phyloP scores from a whole-genome alignment of 1,284 basidiomycete genomes.

The Sparassis latifolia region DNA sequence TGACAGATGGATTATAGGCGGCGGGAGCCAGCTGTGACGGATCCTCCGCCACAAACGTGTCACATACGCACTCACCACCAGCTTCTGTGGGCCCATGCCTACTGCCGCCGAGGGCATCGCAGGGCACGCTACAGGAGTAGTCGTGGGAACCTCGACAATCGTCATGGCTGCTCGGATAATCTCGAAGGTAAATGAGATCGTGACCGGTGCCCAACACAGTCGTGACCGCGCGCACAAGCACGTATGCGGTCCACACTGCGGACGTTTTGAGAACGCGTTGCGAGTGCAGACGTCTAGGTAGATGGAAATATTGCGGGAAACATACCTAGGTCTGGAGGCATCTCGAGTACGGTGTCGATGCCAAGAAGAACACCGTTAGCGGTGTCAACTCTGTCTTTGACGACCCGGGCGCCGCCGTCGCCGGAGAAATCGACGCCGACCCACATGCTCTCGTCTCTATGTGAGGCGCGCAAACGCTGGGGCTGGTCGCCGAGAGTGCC shows the following conservation, averaged over 20 bases:
- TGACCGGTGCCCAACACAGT: background rate
- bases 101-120: no score
- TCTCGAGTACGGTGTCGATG: slow-evolving; percentile 69
- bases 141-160: no score
- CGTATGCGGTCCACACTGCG: background rate
- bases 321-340: slow-evolving; percentile 74
- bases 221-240: background rate
- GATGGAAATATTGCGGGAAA: background rate
- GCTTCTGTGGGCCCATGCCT: no score
- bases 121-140: no score
- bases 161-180: no score
- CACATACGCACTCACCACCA: no score
- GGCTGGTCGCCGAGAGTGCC: slow-evolving; percentile 80
- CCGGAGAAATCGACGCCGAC: slow-evolving; percentile 74
- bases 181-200: background rate
- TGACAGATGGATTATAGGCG: no score
- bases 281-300: no score
- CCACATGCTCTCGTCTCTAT: slow-evolving; percentile 42
- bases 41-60: no score
- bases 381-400: slow-evolving; percentile 50
- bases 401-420: slow-evolving; percentile 54
- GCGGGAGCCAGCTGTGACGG: no score
- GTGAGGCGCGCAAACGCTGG: slow-evolving; percentile 70
- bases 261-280: no score
- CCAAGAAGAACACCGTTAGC: slow-evolving; percentile 78